Evolutionary conservation across 129 eudicot species (phyloP).

Genomic region (Pulicaria dysenterica): DNA sequence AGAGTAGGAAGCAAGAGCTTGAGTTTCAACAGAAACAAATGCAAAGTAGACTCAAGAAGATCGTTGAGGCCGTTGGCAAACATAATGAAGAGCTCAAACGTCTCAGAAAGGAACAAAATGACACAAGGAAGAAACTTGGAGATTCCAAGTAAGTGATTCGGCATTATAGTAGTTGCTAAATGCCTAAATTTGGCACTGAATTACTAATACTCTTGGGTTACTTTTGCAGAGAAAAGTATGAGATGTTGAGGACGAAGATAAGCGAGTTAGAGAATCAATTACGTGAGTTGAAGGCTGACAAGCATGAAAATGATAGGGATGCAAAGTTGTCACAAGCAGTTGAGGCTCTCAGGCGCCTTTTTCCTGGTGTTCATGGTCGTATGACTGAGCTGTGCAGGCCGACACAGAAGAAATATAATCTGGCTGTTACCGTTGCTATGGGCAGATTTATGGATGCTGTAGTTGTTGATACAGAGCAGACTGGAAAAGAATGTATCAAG

Average conservation of each 20-base stretch:
- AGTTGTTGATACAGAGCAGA: conserved; percentile 88
- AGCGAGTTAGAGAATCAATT: conserved; percentile 75
- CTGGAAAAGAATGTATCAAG: conserved; percentile 99
- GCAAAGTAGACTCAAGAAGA: conserved; percentile 70
- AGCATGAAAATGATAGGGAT: conserved; percentile 97
- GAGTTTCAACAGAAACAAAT: conserved; percentile 88
- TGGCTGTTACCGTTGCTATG: conserved; percentile 99
- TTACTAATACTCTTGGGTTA: background rate
- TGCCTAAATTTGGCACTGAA: background rate
- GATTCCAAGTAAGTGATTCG: conserved; percentile 61
- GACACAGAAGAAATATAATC: conserved; percentile 82
- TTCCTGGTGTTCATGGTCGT: conserved; percentile 99
- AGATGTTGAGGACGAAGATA: conserved; percentile 65
- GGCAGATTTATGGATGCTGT: conserved; percentile 99
- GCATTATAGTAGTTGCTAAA: conserved; percentile 1
- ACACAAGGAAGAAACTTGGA: conserved; percentile 61
- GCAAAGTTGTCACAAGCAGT: conserved; percentile 84
- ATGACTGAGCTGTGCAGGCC: conserved; percentile 99
- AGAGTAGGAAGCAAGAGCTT: conserved; percentile 79
- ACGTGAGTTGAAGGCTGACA: conserved; percentile 89
- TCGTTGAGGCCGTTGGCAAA: conserved; percentile 61
- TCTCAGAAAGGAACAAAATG: conserved; percentile 75
- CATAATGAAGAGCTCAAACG: conserved; percentile 77
- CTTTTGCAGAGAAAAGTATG: conserved; percentile 65
- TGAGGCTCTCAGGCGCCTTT: conserved; percentile 87